These are phyloP conservation scores for Sungouiozyma ichnusensis DNA, from an alignment of 805 yeast genomes.

Conservation along the genomic window DNA sequence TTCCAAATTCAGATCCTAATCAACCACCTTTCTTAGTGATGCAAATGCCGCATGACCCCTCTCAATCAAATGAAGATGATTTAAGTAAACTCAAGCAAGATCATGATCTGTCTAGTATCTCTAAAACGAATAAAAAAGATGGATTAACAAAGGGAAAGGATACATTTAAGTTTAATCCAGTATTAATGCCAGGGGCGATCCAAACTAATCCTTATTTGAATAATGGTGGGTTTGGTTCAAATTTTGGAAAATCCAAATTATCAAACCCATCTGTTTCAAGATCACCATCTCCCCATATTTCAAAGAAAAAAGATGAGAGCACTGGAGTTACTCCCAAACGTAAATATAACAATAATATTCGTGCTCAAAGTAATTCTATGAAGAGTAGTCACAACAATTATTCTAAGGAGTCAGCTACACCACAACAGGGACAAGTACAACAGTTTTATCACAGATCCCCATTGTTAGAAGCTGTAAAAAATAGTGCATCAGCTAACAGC, in stretches of 20 bases:
- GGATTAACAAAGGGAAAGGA: neutral
- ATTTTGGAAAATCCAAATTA: neutral
- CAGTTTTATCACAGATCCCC: slow-evolving; percentile 63
- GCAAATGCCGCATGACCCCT: slow-evolving; percentile 1
- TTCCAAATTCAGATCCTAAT: neutral
- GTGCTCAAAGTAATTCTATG: slow-evolving; percentile 3
- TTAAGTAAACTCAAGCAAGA: neutral
- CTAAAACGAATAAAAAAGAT: slow-evolving; percentile 1
- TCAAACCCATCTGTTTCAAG: slow-evolving; percentile 13
- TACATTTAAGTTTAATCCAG: neutral
- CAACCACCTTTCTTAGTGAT: slow-evolving; percentile 4
- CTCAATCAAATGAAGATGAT: neutral
- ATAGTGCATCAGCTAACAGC: slow-evolving; percentile 2
- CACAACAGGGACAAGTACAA: slow-evolving; percentile 26
- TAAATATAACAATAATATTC: neutral
- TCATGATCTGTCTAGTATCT: slow-evolving; percentile 5
- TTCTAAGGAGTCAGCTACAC: slow-evolving; percentile 12
- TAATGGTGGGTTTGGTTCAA: slow-evolving; percentile 2
- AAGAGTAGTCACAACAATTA: slow-evolving; percentile 7
- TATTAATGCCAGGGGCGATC: neutral
- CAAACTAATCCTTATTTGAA: slow-evolving; percentile 20
- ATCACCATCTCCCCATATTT: slow-evolving; percentile 6
- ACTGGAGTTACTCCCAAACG: neutral
- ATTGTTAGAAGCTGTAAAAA: slow-evolving; percentile 71
- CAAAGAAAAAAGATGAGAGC: slow-evolving; percentile 7